phyloP scores from a whole-genome alignment of 192 early-diverging fungal genomes.

The Linnemannia hyalina region DNA sequence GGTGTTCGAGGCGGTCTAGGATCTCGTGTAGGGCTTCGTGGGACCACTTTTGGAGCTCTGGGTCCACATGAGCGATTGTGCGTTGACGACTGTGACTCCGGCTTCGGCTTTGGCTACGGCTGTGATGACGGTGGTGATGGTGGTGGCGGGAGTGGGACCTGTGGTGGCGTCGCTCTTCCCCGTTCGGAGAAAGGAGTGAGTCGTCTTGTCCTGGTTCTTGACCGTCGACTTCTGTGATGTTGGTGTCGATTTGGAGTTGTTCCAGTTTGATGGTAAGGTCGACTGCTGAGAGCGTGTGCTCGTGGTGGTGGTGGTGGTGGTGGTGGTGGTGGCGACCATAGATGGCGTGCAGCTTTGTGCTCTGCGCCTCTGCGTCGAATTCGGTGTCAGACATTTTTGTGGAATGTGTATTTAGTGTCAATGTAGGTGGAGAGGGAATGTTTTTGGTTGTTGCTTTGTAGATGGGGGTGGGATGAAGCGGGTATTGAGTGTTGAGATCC shows the following conservation, averaged over 20 bases:
- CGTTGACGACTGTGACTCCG: not conserved
- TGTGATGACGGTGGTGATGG: not conserved
- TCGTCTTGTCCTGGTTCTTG: not conserved
- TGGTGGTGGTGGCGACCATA: not conserved
- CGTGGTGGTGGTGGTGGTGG: not conserved
- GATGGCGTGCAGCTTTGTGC: not conserved
- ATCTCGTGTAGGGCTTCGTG: constrained; percentile 27
- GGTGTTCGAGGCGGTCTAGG: constrained; percentile 20
- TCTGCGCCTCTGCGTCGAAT: not conserved
- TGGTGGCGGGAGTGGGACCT: not conserved
- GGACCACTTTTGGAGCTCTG: constrained; percentile 18
- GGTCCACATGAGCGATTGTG: not conserved
- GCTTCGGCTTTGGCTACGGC: not conserved
- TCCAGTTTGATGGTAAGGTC: constrained; percentile 13
- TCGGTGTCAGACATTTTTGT: not conserved
- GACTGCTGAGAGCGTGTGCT: constrained; percentile 16
- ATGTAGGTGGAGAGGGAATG: not conserved
- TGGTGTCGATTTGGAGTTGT: not conserved
- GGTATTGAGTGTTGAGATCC: too few species aligned
- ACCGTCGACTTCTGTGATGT: not conserved
- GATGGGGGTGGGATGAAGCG: too few species aligned
- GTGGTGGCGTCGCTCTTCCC: not conserved
- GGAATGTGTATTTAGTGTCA: not conserved
- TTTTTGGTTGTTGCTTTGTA: not conserved
- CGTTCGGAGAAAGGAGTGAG: not conserved